These are phyloP conservation scores for Cyberlindnera xylosilytica DNA, from an alignment of 805 yeast genomes.

Conservation along the genomic window DNA sequence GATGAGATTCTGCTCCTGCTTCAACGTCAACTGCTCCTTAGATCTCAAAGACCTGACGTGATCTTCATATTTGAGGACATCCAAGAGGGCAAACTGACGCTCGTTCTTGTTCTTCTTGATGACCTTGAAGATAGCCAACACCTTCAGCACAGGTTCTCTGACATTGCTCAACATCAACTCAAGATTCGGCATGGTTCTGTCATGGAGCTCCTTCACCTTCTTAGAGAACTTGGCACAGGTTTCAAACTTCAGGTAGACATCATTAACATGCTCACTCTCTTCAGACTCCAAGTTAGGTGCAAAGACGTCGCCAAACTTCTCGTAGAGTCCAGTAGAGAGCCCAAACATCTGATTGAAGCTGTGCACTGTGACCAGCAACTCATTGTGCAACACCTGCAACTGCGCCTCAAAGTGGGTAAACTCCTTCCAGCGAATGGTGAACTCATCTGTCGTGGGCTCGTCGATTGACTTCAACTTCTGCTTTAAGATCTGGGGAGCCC, in stretches of 20 bases:
- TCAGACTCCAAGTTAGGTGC: constrained; percentile 8
- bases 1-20: constrained; percentile 35
- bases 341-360: constrained; percentile 7
- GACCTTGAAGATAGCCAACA: constrained; percentile 19
- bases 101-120: constrained; percentile 30
- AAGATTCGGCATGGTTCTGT: constrained; percentile 18
- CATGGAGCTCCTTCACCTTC: constrained; percentile 13
- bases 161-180: constrained; percentile 27
- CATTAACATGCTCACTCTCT: neutral
- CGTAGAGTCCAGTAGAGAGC: constrained; percentile 6
- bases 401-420: constrained; percentile 6
- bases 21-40: constrained; percentile 31
- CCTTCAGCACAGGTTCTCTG: constrained; percentile 19
- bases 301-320: constrained; percentile 11
- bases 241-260: neutral
- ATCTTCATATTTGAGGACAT: constrained; percentile 34
- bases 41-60: constrained; percentile 20
- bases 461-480: constrained; percentile 81
- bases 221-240: neutral
- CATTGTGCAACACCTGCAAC: constrained; percentile 15
- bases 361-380: constrained; percentile 9
- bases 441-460: constrained; percentile 47
- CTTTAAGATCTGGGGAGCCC: constrained; percentile 89
- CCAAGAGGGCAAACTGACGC: constrained; percentile 35
- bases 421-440: constrained; percentile 2